These are phyloP conservation scores for Aureobasidium subglaciale DNA, from an alignment of 2,329 filamentous ascomycete species.

Conservation along the genomic window DNA sequence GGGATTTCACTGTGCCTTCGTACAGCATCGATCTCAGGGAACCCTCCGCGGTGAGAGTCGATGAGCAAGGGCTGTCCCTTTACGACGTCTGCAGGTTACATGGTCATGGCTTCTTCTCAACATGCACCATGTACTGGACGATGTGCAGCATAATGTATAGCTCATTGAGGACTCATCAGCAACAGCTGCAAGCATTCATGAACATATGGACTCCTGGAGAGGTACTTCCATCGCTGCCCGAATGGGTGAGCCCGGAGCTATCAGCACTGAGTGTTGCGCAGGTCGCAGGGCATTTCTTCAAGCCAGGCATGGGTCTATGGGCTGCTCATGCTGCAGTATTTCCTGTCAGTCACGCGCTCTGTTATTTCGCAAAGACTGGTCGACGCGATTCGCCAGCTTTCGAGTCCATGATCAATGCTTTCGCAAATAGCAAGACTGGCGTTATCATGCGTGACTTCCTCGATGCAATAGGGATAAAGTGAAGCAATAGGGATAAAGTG, in stretches of 20 bases:
- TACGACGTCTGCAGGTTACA: neutral
- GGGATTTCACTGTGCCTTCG: too few species aligned
- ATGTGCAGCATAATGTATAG: conserved; percentile 5
- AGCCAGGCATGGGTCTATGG: neutral
- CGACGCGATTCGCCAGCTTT: neutral
- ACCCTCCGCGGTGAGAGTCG: too few species aligned
- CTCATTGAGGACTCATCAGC: neutral
- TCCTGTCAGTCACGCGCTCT: neutral
- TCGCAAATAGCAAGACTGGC: neutral
- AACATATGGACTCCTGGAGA: neutral
- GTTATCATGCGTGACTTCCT: conserved; percentile 3
- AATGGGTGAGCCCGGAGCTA: neutral
- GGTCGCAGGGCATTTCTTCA: neutral
- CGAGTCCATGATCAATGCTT: neutral
- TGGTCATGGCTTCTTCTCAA: neutral
- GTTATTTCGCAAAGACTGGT: neutral
- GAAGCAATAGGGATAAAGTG: too few species aligned
- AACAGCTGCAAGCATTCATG: neutral
- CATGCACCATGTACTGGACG: conserved; percentile 1
- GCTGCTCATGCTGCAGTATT: neutral
- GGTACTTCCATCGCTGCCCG: neutral
- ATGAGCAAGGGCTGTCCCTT: too few species aligned
- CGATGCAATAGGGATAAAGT: neutral
- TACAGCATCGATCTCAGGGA: neutral
- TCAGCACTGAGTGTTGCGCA: neutral